Conservation (phyloP, 352 stramenopile genomes). For the Achlya hypogyna region DNA sequence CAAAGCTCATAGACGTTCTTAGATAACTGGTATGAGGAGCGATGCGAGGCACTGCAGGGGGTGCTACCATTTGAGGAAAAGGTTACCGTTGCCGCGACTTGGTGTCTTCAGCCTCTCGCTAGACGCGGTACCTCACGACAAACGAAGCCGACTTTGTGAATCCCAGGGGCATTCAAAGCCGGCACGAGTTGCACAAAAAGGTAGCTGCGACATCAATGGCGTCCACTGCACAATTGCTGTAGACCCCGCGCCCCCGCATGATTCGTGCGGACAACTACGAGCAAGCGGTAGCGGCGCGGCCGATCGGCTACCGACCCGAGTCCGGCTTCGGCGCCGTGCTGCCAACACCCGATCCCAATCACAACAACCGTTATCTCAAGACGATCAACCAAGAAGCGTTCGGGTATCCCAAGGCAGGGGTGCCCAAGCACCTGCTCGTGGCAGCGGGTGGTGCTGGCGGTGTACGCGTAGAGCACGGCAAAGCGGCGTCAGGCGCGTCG, state of each 20-base stretch:
- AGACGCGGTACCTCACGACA: constrained; percentile 66
- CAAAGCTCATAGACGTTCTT: neutral
- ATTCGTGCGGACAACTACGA: constrained; percentile 8
- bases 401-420: constrained; percentile 22
- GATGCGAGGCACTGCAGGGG: constrained; percentile 43
- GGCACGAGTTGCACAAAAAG: neutral
- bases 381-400: constrained; percentile 55
- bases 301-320: neutral
- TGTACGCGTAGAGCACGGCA: constrained; percentile 41
- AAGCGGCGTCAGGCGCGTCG: constrained; percentile 48
- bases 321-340: constrained; percentile 1
- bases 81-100: constrained; percentile 24
- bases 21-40: constrained; percentile 84
- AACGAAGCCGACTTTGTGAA: constrained; percentile 40
- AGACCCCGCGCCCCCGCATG: neutral
- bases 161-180: neutral
- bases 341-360: constrained; percentile 31
- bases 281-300: neutral
- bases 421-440: constrained; percentile 21
- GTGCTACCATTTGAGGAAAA: constrained; percentile 50
- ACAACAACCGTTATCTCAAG: constrained; percentile 42
- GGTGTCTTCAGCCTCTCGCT: neutral
- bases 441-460: constrained; percentile 40
- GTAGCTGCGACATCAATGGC: neutral
- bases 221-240: neutral